Percentiles rank a stretch among this genome's conserved stretches.
Evolutionary conservation across 2,329 filamentous ascomycete genomes (phyloP).

Genomic region (Pestalotiopsis sp.): DNA sequence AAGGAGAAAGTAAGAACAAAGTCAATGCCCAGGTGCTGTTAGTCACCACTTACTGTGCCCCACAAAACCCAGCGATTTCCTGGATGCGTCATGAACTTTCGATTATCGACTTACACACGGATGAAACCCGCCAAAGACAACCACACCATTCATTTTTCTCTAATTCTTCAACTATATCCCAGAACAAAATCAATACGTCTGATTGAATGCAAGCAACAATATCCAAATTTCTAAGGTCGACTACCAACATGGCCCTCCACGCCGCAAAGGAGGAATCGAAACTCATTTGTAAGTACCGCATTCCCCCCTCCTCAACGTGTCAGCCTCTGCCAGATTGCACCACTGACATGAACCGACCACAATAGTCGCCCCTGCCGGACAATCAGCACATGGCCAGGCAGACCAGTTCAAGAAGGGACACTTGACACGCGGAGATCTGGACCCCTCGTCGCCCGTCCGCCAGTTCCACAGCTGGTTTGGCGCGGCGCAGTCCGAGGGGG

Average conservation of each 20-base stretch:
- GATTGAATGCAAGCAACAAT: slow-evolving; percentile 14
- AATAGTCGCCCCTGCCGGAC: slow-evolving; percentile 66
- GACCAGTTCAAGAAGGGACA: slow-evolving; percentile 72
- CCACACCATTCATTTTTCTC: neutral
- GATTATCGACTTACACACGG: neutral
- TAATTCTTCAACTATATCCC: neutral
- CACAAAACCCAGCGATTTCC: neutral
- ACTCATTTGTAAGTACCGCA: slow-evolving; percentile 49
- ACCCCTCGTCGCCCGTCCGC: slow-evolving; percentile 64
- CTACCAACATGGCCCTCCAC: slow-evolving; percentile 47
- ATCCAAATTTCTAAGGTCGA: slow-evolving; percentile 13
- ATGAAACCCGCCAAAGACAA: neutral
- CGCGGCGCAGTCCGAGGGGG: slow-evolving; percentile 57
- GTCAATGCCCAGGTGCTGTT: too few relatives aligned
- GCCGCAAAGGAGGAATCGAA: slow-evolving; percentile 42
- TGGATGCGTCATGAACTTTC: slow-evolving; percentile 6
- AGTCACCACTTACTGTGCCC: neutral
- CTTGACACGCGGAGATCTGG: slow-evolving; percentile 64
- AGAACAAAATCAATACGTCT: neutral
- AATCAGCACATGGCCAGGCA: slow-evolving; percentile 63
- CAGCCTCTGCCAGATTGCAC: neutral
- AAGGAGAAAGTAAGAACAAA: too few relatives aligned
- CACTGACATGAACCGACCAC: slow-evolving; percentile 18
- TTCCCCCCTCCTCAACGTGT: neutral
- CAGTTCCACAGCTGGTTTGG: slow-evolving; percentile 94